Percentiles rank a stretch among this genome's conserved stretches.
Evolutionary conservation across 495 filamentous ascomycete species (phyloP).

Genomic region (Sordaria brevicollis): DNA sequence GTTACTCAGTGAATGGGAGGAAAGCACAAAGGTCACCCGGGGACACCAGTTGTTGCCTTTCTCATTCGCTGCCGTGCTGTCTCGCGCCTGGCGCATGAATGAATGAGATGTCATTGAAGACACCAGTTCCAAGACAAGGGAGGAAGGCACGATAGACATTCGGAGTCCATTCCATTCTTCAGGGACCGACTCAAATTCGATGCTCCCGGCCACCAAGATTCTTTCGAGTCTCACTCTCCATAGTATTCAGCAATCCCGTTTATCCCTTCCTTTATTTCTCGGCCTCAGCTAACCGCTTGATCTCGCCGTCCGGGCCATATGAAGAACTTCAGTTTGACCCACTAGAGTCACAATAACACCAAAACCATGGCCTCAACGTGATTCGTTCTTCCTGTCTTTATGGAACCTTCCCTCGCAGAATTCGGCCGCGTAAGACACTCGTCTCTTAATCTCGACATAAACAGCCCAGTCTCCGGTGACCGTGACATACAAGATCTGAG

Average conservation of each 20-base stretch:
- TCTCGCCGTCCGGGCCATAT: not conserved
- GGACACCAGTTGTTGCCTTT: not conserved
- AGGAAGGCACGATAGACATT: not conserved
- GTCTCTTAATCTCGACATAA: not conserved
- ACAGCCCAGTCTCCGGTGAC: too few relatives aligned
- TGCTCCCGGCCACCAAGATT: not conserved
- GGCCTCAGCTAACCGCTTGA: not conserved
- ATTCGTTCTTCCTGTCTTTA: not conserved
- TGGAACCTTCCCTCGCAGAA: not conserved
- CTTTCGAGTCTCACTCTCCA: too few relatives aligned
- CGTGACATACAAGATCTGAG: not conserved
- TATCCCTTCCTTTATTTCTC: not conserved
- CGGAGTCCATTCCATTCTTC: not conserved
- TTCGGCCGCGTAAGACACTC: not conserved
- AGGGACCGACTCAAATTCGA: not conserved
- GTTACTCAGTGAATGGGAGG: not conserved
- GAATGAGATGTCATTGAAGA: not conserved
- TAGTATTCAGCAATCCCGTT: too few relatives aligned
- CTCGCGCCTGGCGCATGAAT: not conserved
- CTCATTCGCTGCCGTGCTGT: not conserved
- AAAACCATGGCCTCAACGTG: not conserved
- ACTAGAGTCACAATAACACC: not conserved
- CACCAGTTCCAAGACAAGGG: not conserved
- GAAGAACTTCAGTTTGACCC: not conserved
- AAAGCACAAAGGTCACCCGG: not conserved